Evolutionary conservation across 208 protist species (phyloP).

Genomic region (Porcisia deanei): DNA sequence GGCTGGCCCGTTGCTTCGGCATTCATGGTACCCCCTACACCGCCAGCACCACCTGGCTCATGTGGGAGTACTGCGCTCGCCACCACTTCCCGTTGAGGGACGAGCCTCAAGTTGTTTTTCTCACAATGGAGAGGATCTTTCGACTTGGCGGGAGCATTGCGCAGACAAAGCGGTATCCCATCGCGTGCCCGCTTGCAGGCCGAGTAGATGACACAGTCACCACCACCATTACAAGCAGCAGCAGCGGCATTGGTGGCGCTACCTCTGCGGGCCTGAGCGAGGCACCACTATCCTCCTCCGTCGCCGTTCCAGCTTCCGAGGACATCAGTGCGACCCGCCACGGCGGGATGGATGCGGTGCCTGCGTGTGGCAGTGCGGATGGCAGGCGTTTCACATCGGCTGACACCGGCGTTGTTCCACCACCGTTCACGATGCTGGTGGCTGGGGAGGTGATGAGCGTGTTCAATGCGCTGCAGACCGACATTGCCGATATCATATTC

Average conservation of each 20-base stretch:
- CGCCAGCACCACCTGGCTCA: slow-evolving; percentile 32
- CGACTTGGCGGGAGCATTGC: slow-evolving; percentile 24
- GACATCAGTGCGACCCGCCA: neutral
- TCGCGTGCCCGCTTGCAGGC: neutral
- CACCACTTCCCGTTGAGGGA: slow-evolving; percentile 30
- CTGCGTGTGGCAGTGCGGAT: slow-evolving; percentile 2
- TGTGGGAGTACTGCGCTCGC: slow-evolving; percentile 60
- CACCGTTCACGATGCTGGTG: slow-evolving; percentile 48
- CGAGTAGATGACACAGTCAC: neutral
- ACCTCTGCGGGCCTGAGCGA: neutral
- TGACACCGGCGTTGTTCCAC: slow-evolving; percentile 14
- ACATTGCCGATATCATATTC: slow-evolving; percentile 37
- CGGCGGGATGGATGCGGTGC: slow-evolving; percentile 2
- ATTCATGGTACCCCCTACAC: slow-evolving; percentile 42
- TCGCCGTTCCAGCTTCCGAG: neutral
- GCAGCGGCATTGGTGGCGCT: neutral
- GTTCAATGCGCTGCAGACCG: slow-evolving; percentile 61
- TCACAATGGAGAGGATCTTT: slow-evolving; percentile 36
- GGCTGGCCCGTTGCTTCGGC: slow-evolving; percentile 31
- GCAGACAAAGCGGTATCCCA: neutral
- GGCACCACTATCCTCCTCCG: neutral
- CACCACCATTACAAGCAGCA: neutral
- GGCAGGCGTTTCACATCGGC: neutral
- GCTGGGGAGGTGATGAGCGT: slow-evolving; percentile 53
- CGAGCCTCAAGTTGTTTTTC: slow-evolving; percentile 25